phyloP scores from a whole-genome alignment of 2,329 filamentous ascomycete genomes.

The Fusarium sacchari region DNA sequence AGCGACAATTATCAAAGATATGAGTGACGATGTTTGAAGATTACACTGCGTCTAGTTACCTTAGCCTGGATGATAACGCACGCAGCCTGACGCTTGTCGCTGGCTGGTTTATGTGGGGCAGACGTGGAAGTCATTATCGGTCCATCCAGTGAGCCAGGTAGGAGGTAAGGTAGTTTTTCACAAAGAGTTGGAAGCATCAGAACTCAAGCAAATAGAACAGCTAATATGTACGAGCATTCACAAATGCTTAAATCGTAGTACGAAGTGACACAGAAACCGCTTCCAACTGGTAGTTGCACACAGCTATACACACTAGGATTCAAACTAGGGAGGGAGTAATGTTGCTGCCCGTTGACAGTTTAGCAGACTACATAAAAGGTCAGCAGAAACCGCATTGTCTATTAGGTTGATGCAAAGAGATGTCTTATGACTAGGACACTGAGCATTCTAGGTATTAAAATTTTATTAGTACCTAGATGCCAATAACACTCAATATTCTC shows the following conservation, averaged over 20 bases:
- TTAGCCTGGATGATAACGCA: neutral
- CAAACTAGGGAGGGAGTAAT: no score
- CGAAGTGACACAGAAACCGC: neutral
- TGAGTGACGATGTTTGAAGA: conserved; percentile 11
- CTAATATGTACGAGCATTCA: neutral
- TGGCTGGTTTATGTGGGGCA: conserved; percentile 10
- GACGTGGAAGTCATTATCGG: neutral
- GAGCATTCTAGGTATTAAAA: neutral
- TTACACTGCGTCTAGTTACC: neutral
- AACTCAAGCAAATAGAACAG: neutral
- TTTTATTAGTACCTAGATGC: neutral
- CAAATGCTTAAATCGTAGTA: neutral
- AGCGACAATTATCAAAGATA: conserved; percentile 19
- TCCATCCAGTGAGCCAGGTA: neutral
- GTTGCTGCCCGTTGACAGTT: neutral
- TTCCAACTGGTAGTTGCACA: neutral
- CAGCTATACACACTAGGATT: no score
- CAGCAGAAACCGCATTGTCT: neutral
- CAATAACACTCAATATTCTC: neutral
- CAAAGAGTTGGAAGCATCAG: neutral
- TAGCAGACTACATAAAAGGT: neutral
- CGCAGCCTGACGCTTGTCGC: conserved; percentile 4
- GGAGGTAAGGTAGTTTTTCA: neutral
- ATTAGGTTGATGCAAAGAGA: neutral
- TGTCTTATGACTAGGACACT: neutral